Evolutionary conservation across 345 rosid species (phyloP).

Genomic region (Cardamine occulta): DNA sequence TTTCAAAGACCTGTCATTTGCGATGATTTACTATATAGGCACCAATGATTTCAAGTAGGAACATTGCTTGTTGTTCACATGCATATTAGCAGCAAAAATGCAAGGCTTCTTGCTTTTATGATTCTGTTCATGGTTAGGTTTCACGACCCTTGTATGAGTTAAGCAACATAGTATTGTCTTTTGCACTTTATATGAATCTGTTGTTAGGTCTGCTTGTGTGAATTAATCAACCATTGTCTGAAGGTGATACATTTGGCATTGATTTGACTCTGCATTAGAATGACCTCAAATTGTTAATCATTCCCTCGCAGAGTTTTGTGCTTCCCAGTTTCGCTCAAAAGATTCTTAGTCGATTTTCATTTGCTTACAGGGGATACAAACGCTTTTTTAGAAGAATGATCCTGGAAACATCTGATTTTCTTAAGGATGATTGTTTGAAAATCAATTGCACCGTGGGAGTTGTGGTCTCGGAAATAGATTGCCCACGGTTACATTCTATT

Average conservation of each 20-base stretch:
- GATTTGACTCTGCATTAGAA: constrained; percentile 4
- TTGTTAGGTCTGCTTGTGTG: not conserved
- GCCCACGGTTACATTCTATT: constrained; percentile 75
- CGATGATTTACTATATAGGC: not conserved
- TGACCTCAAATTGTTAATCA: not conserved
- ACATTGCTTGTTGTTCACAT: not conserved
- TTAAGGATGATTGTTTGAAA: constrained; percentile 87
- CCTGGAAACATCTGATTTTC: constrained; percentile 83
- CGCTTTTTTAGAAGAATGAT: constrained; percentile 77
- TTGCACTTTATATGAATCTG: constrained; percentile 9
- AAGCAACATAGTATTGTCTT: not conserved
- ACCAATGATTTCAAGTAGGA: not conserved
- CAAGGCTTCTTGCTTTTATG: not conserved
- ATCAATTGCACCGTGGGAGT: constrained; percentile 94
- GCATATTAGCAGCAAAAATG: not conserved
- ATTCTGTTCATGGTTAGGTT: constrained; percentile 1
- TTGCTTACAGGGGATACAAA: constrained; percentile 81
- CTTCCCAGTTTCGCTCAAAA: not conserved
- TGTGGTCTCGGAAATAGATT: constrained; percentile 83
- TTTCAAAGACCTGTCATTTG: constrained; percentile 9
- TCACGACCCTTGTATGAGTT: not conserved
- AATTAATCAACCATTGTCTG: not conserved
- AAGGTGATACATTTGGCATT: not conserved
- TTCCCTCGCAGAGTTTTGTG: not conserved
- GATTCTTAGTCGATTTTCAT: constrained; percentile 7